A percentile compares a stretch with the other conserved stretches of the same genome.
These are phyloP conservation scores for Tubosaeta sp. DNA, from an alignment of 768 basidiomycete genomes.

Conservation along the genomic window DNA sequence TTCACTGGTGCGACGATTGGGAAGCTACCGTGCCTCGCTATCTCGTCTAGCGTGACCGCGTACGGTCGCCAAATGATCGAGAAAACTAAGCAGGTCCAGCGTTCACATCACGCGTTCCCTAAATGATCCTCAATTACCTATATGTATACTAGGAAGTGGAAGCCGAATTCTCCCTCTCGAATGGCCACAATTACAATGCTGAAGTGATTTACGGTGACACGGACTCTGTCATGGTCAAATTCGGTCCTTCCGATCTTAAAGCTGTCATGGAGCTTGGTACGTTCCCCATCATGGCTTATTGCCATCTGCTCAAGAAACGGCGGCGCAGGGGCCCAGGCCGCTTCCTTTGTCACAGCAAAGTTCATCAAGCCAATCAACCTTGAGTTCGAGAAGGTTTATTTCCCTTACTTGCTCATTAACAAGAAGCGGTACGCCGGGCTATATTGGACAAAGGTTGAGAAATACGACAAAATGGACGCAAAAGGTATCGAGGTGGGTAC, in stretches of 20 bases:
- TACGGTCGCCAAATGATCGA: constrained; percentile 99
- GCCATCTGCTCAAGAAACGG: neutral
- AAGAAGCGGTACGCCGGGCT: constrained; percentile 98
- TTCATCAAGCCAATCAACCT: constrained; percentile 97
- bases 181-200: constrained; percentile 83
- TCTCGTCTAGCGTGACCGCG: constrained; percentile 92
- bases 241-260: constrained; percentile 83
- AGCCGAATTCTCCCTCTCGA: constrained; percentile 76
- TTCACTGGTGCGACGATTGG: constrained; percentile 98
- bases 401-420: constrained; percentile 94
- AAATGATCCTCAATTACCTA: neutral
- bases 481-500: constrained; percentile 92
- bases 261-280: constrained; percentile 88
- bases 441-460: constrained; percentile 95
- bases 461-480: constrained; percentile 99
- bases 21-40: constrained; percentile 91
- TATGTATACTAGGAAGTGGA: constrained; percentile 67
- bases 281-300: constrained; percentile 15
- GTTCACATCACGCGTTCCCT: neutral
- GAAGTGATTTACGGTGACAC: constrained; percentile 98
- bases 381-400: constrained; percentile 99
- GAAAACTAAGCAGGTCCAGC: constrained; percentile 77
- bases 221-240: constrained; percentile 98
- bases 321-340: constrained; percentile 79
- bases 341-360: constrained; percentile 82